phyloP scores from a whole-genome alignment of 805 yeast species.

The Suhomyces tanzawaensis region DNA sequence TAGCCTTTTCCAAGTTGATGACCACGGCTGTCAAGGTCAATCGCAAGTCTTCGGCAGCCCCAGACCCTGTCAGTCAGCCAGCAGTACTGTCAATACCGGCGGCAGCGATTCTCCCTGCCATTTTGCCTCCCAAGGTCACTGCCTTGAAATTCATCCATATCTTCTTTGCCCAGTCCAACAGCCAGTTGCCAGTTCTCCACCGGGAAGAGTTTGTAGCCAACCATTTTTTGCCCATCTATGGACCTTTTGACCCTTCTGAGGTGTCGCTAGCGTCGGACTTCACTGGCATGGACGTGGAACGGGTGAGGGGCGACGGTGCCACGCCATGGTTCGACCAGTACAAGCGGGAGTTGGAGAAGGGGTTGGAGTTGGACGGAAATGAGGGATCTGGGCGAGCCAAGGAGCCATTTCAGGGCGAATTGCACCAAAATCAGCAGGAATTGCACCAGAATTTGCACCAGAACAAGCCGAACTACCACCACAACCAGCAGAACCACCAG shows the following conservation, averaged over 20 bases:
- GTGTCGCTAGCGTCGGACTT: slow-evolving; percentile 58
- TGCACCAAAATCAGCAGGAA: too few species aligned
- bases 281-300: slow-evolving; percentile 40
- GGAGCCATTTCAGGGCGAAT: slow-evolving; percentile 19
- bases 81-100: slow-evolving; percentile 17
- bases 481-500: too few species aligned
- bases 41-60: slow-evolving; percentile 16
- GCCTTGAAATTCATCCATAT: slow-evolving; percentile 65
- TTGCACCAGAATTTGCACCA: too few species aligned
- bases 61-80: slow-evolving; percentile 8
- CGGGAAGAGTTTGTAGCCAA: slow-evolving; percentile 68
- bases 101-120: slow-evolving; percentile 37
- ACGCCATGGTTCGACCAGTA: slow-evolving; percentile 47
- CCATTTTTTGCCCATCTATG: slow-evolving; percentile 79
- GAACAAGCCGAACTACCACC: neutral
- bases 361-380: too few species aligned
- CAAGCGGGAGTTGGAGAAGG: slow-evolving; percentile 27
- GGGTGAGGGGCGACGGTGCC: neutral
- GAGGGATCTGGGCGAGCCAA: too few species aligned
- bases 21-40: slow-evolving; percentile 70
- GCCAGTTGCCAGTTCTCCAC: slow-evolving; percentile 82
- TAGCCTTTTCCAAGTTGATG: slow-evolving; percentile 72
- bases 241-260: slow-evolving; percentile 50
- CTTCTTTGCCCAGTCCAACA: slow-evolving; percentile 75
- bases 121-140: slow-evolving; percentile 65